These are phyloP conservation scores for Tanacetum coccineum DNA, from an alignment of 129 eudicot species.

Conservation along the genomic window DNA sequence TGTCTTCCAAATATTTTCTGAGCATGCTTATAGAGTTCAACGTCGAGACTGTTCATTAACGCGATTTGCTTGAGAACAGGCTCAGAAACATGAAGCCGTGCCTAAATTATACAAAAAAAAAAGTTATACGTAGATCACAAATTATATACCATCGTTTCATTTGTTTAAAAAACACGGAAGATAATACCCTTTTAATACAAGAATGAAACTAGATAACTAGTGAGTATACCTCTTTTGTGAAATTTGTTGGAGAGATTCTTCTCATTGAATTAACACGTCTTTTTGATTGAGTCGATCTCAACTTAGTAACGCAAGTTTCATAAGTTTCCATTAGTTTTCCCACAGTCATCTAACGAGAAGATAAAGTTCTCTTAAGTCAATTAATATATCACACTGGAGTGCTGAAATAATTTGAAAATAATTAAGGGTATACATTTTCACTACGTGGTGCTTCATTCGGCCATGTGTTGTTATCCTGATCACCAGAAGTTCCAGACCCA, in stretches of 20 bases:
- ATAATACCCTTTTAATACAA: not conserved
- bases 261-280: conserved; percentile 57
- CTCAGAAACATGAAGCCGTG: conserved; percentile 56
- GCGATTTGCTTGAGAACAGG: conserved; percentile 53
- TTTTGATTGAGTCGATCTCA: conserved; percentile 60
- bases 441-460: conserved; percentile 28
- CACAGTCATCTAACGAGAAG: conserved; percentile 41
- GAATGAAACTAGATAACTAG: not conserved
- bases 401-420: conserved; percentile 10
- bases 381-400: conserved; percentile 4
- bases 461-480: conserved; percentile 46
- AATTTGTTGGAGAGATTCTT: conserved; percentile 74
- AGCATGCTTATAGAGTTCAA: conserved; percentile 79
- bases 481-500: too few relatives aligned
- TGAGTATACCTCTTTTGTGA: conserved; percentile 78
- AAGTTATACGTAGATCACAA: conserved; percentile 2
- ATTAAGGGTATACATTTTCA: conserved; percentile 39
- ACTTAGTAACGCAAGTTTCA: conserved; percentile 56
- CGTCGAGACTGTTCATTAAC: conserved; percentile 57
- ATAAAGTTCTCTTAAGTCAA: conserved; percentile 17
- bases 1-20: conserved; percentile 50
- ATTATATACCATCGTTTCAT: not conserved
- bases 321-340: conserved; percentile 53
- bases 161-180: not conserved
- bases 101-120: conserved; percentile 32